Evolutionary conservation across 1,139 yeast species (phyloP), one percentile per base, ranked within the genome.

Genomic region (Suzukiozyma palmioleophila): DNA sequence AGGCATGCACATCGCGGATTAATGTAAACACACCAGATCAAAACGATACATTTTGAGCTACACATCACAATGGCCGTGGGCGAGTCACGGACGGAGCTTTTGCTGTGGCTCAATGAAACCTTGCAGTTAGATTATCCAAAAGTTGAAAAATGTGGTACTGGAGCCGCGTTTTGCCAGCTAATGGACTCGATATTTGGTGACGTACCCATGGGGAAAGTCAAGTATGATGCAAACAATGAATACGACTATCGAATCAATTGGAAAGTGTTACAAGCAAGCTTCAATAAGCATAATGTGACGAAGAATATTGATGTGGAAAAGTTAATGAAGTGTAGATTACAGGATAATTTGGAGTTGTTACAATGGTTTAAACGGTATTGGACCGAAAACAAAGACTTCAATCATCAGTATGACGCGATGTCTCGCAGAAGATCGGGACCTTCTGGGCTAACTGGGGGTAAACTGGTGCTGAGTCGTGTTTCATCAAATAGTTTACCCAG

Each of bases 91-190:
- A 80, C 84, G 37, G 97, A 89, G 52, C 74, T 92, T 24, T 65
- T 94, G 43, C 77, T 74, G 43, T 94, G 98, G 97, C 73, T 92
- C 49, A 90, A 90, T 56, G 69, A 75, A 37, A 75, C 86, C 5
- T 69, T 88, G 33, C 75, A 75, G 39, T 61, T 89, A 32, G 72
- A 80, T 47, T 77, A 85, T 51, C 72, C 80, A 38, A 88, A 85
- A 54, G 84, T 92, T 2, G 98, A 94, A 56, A 92, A 89, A 60
- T 84, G 96, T 57, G 99, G 99, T 14, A 80, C 84, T 2, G 99
- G 99, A 3, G 96, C 96, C 0, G 94, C 88, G 2, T 90, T 86
- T 59, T 89, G 97, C 61, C 97, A 90, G 61, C 74, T 92, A 37
- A 75, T 90, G 69, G 97, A 92, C 60, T 79, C 90, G 18, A 79